phyloP scores from a whole-genome alignment of 2,329 filamentous ascomycete genomes.

The Paraphaeosphaeria sporulosa region DNA sequence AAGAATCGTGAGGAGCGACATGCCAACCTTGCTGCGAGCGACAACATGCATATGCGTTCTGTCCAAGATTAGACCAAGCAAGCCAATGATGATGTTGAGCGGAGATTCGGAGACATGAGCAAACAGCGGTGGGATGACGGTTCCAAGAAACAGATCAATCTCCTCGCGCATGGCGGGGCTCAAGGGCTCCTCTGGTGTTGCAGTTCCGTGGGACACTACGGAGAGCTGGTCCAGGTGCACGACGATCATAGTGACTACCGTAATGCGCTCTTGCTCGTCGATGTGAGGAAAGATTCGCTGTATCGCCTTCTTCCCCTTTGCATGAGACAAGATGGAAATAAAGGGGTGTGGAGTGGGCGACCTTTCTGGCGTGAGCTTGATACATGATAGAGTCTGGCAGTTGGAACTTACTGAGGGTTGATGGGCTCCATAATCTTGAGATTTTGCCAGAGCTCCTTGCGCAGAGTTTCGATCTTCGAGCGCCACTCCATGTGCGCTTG shows the following conservation, averaged over 20 bases:
- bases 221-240: constrained; percentile 92
- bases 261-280: constrained; percentile 89
- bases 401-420: constrained; percentile 57
- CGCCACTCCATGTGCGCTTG: constrained; percentile 83
- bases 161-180: constrained; percentile 79
- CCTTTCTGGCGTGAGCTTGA: constrained; percentile 55
- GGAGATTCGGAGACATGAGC: constrained; percentile 90
- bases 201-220: constrained; percentile 82
- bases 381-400: background rate
- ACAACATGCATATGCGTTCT: constrained; percentile 85
- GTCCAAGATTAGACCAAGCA: constrained; percentile 82
- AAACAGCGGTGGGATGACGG: constrained; percentile 90
- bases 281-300: constrained; percentile 95
- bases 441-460: constrained; percentile 81
- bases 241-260: constrained; percentile 93
- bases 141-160: constrained; percentile 86
- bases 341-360: constrained; percentile 82
- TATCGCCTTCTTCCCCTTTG: constrained; percentile 95
- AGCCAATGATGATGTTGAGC: constrained; percentile 87
- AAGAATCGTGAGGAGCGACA: constrained; percentile 91
- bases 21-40: constrained; percentile 84
- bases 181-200: constrained; percentile 75
- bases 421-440: constrained; percentile 95
- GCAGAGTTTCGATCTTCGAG: constrained; percentile 73
- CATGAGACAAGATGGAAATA: constrained; percentile 91